Conservation (phyloP, 2,329 filamentous ascomycete genomes). For the Claviceps monticola region DNA sequence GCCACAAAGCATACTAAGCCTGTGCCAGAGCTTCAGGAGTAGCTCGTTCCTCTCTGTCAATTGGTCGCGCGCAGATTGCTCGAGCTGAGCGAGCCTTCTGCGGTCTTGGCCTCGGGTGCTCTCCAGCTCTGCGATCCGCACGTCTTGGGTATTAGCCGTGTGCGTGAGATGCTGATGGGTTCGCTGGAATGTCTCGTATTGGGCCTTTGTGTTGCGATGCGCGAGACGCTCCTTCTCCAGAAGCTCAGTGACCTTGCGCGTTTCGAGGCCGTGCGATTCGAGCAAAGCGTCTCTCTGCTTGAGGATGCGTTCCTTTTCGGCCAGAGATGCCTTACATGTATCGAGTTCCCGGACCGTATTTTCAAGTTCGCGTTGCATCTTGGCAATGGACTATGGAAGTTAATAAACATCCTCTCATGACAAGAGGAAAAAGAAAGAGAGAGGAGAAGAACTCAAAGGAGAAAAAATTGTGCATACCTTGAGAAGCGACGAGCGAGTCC, state of each 20-base stretch:
- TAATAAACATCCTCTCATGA: background rate
- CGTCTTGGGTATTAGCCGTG: slow-evolving; percentile 73
- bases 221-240: slow-evolving; percentile 81
- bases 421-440: background rate
- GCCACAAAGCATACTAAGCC: slow-evolving; percentile 73
- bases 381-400: slow-evolving; percentile 54
- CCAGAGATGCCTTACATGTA: slow-evolving; percentile 57
- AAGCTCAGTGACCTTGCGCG: slow-evolving; percentile 68
- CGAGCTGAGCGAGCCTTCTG: slow-evolving; percentile 59
- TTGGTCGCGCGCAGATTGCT: slow-evolving; percentile 74
- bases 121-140: slow-evolving; percentile 76
- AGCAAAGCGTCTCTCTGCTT: slow-evolving; percentile 80
- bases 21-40: slow-evolving; percentile 79
- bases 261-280: slow-evolving; percentile 79
- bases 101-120: slow-evolving; percentile 63
- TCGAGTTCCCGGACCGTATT: slow-evolving; percentile 73
- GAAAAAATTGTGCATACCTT: slow-evolving; percentile 37
- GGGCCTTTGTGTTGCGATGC: slow-evolving; percentile 73
- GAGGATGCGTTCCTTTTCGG: slow-evolving; percentile 84
- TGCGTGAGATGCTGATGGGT: slow-evolving; percentile 78
- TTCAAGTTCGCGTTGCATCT: slow-evolving; percentile 78
- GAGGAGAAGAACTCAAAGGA: too few relatives aligned
- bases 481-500: slow-evolving; percentile 72
- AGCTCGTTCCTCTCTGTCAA: slow-evolving; percentile 80
- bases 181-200: slow-evolving; percentile 79